phyloP scores from a whole-genome alignment of 345 rosid species.

The Linum tenue region DNA sequence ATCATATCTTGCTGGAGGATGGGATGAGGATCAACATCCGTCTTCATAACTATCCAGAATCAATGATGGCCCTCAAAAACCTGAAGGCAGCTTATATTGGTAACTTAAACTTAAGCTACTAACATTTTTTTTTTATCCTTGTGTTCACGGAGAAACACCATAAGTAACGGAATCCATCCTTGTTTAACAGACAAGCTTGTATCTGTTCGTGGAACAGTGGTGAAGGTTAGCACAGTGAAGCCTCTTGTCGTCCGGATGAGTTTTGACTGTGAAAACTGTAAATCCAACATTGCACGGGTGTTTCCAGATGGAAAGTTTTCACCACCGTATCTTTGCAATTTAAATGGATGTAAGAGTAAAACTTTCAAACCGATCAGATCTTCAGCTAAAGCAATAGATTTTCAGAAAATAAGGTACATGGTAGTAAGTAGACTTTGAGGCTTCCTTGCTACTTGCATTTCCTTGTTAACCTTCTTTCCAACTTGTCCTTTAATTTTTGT shows the following conservation, averaged over 20 bases:
- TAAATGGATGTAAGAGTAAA: constrained; percentile 83
- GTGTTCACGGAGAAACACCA: not conserved
- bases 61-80: constrained; percentile 74
- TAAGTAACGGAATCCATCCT: not conserved
- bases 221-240: constrained; percentile 82
- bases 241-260: constrained; percentile 68
- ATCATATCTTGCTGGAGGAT: constrained; percentile 31
- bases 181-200: constrained; percentile 91
- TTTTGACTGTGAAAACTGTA: constrained; percentile 54
- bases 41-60: constrained; percentile 65
- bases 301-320: constrained; percentile 91
- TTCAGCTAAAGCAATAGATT: constrained; percentile 66
- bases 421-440: not conserved
- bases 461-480: not conserved
- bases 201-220: constrained; percentile 77
- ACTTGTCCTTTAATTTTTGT: not conserved
- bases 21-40: constrained; percentile 60
- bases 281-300: constrained; percentile 39
- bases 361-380: constrained; percentile 65
- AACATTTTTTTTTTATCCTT: not conserved
- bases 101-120: constrained; percentile 20
- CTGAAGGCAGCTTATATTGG: constrained; percentile 93
- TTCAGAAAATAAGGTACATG: constrained; percentile 80
- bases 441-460: not conserved
- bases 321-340: constrained; percentile 55